Evolutionary conservation across 2,329 filamentous ascomycete species (phyloP), one percentile per base, ranked within the genome.

Genomic region (Hypoxylon sp.): DNA sequence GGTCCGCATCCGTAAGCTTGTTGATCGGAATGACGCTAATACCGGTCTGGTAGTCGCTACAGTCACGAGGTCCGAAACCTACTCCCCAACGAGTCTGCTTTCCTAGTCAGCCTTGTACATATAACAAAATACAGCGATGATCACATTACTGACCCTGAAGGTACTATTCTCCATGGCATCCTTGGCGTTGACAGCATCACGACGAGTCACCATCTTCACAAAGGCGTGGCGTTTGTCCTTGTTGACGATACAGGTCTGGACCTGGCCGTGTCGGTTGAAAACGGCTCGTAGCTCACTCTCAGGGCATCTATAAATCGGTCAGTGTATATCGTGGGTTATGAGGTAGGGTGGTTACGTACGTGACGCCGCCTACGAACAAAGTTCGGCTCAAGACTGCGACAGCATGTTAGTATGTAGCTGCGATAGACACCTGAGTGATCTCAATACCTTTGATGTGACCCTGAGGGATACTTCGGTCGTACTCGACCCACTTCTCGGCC

Each of bases 191-290:
- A 96, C 83, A 11, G 95, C 94, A 74, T 97, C 92, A 61, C 86
- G 83, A 31, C 96, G 91, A 63, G 86, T 95, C 66, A 95, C 85
- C 95, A 99, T 99, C 78, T 99, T 99, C 70, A 99, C 94, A 73
- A 99, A 99, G 4, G 95, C 95, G 75, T 99, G 95, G 15, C 95
- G 90, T 78, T 98, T 99, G 71, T 99, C 95, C 70, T 92, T 90
- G 78, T 99, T 98, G 66, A 97, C 93, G 65, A 99, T 99, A 76
- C 94, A 98, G 1, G 94, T 97, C 75, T 99, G 95, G 3, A 99
- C 95, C 49, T 88, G 81, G 57, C 95, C 95, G 71, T 88, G 97
- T 41, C 87, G 87, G 69, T 80, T 82, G 74, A 99, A 99, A 40
- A 96, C 87, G 47, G 79, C 79, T 49, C 92, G 88, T 49, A 99